Conservation (phyloP, 371 early-diverging fungal genomes). For the Thermomucor indicae-seudaticae region DNA sequence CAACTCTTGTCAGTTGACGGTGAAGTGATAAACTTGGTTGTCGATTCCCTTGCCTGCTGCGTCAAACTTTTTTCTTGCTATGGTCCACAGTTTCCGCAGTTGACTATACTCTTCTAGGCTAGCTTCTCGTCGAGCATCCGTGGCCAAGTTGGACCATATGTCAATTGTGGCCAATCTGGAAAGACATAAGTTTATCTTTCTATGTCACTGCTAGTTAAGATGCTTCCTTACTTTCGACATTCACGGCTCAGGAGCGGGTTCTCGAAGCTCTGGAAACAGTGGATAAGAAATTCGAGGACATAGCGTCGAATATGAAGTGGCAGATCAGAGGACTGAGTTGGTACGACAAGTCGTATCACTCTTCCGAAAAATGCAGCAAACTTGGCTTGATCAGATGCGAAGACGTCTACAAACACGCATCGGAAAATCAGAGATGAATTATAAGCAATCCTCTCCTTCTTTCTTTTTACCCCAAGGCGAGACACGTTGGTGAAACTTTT, state of each 20-base stretch:
- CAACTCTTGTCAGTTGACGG: slow-evolving; percentile 7
- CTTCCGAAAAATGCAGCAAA: slow-evolving; percentile 57
- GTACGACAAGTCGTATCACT: slow-evolving; percentile 42
- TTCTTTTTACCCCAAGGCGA: slow-evolving; percentile 51
- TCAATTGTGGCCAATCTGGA: slow-evolving; percentile 63
- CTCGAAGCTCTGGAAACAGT: slow-evolving; percentile 82
- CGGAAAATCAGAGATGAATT: too few relatives aligned
- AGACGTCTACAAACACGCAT: slow-evolving; percentile 32
- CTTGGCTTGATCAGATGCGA: slow-evolving; percentile 44
- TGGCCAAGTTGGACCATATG: slow-evolving; percentile 69
- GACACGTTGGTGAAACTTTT: slow-evolving; percentile 72
- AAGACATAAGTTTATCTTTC: neutral
- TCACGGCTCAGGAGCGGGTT: slow-evolving; percentile 67
- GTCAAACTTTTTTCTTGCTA: slow-evolving; percentile 46
- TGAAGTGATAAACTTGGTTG: neutral
- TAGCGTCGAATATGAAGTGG: slow-evolving; percentile 38
- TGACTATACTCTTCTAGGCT: slow-evolving; percentile 57
- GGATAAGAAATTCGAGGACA: slow-evolving; percentile 66
- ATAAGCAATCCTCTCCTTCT: slow-evolving; percentile 6
- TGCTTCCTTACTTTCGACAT: slow-evolving; percentile 56
- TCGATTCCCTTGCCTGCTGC: slow-evolving; percentile 34
- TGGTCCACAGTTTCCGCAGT: slow-evolving; percentile 65
- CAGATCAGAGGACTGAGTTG: slow-evolving; percentile 17
- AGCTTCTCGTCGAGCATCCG: slow-evolving; percentile 39
- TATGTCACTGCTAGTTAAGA: too few relatives aligned